A percentile compares a stretch with the other conserved stretches of the same genome.
Evolutionary conservation across 192 early-diverging fungal species (phyloP).

Genomic region (Backusella morwellensis): DNA sequence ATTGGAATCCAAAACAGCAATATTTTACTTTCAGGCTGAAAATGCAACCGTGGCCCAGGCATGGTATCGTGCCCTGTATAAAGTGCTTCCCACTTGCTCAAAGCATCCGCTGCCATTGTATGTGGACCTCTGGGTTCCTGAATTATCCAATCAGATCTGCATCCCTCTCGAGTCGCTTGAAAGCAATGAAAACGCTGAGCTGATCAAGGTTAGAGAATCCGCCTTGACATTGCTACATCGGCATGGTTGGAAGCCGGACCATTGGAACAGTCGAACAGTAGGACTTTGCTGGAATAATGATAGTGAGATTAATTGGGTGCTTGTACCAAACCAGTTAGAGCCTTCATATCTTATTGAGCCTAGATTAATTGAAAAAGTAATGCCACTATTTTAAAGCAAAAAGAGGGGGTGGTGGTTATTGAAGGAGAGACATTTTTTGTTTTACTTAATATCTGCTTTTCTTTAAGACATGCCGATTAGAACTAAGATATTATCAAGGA

Average conservation of each 20-base stretch:
- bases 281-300: neutral
- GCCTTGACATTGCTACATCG: neutral
- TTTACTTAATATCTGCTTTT: neutral
- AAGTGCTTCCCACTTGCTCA: neutral
- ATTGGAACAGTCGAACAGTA: conserved; percentile 3
- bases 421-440: neutral
- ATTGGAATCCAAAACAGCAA: neutral
- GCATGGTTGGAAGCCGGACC: neutral
- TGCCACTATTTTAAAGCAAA: neutral
- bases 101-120: neutral
- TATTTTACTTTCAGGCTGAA: neutral
- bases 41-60: neutral
- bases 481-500: neutral
- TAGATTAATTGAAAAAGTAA: conserved; percentile 13
- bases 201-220: neutral
- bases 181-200: neutral
- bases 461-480: neutral
- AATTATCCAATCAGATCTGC: neutral
- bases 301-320: neutral
- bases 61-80: conserved; percentile 3
- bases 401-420: neutral
- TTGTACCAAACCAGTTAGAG: neutral
- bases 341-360: neutral
- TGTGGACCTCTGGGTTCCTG: neutral
- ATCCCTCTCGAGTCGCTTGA: neutral